Evolutionary conservation across 2,329 filamentous ascomycete species (phyloP).

Genomic region (Fonsecaea erecta): DNA sequence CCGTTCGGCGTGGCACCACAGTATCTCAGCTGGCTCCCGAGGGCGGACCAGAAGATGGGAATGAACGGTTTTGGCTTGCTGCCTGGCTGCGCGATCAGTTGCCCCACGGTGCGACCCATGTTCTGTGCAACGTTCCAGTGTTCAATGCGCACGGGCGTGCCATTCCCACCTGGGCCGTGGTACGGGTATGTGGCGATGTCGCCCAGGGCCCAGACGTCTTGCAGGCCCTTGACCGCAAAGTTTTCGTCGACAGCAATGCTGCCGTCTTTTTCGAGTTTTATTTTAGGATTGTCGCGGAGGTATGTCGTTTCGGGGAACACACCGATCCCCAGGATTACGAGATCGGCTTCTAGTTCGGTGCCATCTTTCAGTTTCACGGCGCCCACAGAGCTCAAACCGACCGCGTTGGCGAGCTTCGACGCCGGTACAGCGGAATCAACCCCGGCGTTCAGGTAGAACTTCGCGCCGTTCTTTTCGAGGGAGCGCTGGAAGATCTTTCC

Average conservation of each 20-base stretch:
- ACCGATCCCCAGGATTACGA: constrained; percentile 90
- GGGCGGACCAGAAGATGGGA: constrained; percentile 94
- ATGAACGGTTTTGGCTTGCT: constrained; percentile 73
- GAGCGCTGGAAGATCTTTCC: constrained; percentile 78
- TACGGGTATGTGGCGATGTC: constrained; percentile 97
- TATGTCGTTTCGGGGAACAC: constrained; percentile 85
- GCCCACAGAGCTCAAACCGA: constrained; percentile 61
- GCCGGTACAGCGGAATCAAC: constrained; percentile 84
- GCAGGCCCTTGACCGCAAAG: constrained; percentile 74
- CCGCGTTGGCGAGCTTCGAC: constrained; percentile 64
- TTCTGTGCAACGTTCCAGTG: constrained; percentile 98
- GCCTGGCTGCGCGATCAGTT: constrained; percentile 70
- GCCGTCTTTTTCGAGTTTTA: constrained; percentile 80
- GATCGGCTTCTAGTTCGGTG: constrained; percentile 79
- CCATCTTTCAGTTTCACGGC: constrained; percentile 84
- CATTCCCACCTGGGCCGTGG: constrained; percentile 81
- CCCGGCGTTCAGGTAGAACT: constrained; percentile 79
- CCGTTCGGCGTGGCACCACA: constrained; percentile 84
- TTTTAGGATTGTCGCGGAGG: constrained; percentile 70
- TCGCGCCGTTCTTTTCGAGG: constrained; percentile 84
- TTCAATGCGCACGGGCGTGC: constrained; percentile 79
- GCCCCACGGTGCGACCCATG: constrained; percentile 77
- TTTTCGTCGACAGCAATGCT: constrained; percentile 79
- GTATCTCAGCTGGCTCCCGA: constrained; percentile 88
- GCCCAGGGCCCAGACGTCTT: constrained; percentile 88